Evolutionary conservation across 2,329 filamentous ascomycete species (phyloP).

Genomic region (Apiospora arundinis): DNA sequence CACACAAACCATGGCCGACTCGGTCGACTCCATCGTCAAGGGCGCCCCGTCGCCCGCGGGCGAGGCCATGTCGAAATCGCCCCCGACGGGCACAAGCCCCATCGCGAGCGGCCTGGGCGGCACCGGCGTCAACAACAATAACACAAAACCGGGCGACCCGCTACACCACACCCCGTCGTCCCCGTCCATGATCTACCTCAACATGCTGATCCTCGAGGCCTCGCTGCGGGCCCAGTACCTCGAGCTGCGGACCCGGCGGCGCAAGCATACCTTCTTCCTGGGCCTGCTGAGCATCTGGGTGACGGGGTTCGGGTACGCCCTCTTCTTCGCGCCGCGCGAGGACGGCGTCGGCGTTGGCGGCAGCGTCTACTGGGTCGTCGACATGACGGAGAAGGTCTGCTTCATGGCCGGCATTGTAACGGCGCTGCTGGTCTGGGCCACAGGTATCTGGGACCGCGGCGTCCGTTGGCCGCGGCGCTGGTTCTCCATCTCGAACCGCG

Average conservation of each 20-base stretch:
- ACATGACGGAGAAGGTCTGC: conserved; percentile 87
- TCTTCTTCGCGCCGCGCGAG: conserved; percentile 95
- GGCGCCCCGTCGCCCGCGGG: conserved; percentile 75
- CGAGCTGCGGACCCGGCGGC: conserved; percentile 82
- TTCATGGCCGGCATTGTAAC: conserved; percentile 92
- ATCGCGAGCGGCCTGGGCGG: conserved; percentile 44
- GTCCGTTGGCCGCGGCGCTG: conserved; percentile 93
- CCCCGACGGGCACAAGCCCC: conserved; percentile 50
- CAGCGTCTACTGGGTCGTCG: conserved; percentile 94
- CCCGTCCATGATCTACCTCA: conserved; percentile 96
- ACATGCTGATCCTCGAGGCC: conserved; percentile 94
- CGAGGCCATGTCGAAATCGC: conserved; percentile 53
- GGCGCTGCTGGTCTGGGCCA: conserved; percentile 86
- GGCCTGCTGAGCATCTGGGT: conserved; percentile 82
- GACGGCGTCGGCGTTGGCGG: conserved; percentile 91
- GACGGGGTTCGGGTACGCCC: conserved; percentile 82
- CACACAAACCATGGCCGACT: conserved; percentile 61
- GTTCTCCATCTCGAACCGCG: conserved; percentile 88
- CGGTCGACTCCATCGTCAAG: conserved; percentile 90
- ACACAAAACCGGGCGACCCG: conserved; percentile 66
- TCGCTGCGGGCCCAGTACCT: conserved; percentile 93
- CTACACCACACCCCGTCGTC: conserved; percentile 85
- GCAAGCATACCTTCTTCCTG: conserved; percentile 93
- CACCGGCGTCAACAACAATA: background rate
- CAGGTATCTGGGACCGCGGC: conserved; percentile 94